Conservation (phyloP, 495 filamentous ascomycete species). For the Penicillium flavigenum region DNA sequence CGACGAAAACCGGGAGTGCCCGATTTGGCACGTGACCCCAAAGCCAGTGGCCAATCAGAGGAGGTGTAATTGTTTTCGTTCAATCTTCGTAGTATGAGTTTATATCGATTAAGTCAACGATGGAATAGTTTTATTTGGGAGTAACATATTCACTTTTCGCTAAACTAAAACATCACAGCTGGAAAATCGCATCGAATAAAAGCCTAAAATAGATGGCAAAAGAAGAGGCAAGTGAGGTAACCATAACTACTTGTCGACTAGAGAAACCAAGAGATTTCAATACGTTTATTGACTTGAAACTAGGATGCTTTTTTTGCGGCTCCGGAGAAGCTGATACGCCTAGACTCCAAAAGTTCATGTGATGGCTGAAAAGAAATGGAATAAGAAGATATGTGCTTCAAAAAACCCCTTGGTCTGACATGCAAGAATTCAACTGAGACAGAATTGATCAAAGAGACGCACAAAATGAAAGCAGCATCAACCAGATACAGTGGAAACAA, state of each 20-base stretch:
- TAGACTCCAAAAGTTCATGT: constrained; percentile 5
- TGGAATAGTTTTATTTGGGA: too few relatives aligned
- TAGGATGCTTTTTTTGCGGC: neutral
- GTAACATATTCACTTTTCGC: too few relatives aligned
- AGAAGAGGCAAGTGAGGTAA: neutral
- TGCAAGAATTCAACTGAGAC: constrained; percentile 24
- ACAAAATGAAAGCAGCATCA: constrained; percentile 25
- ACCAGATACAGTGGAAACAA: constrained; percentile 31
- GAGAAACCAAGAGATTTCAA: neutral
- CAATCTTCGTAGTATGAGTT: constrained; percentile 1
- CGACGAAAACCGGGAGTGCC: constrained; percentile 45
- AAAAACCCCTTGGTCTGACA: constrained; percentile 21
- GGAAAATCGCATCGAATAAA: neutral
- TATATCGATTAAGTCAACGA: neutral
- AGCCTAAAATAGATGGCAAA: too few relatives aligned
- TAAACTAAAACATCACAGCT: too few relatives aligned
- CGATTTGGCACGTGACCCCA: constrained; percentile 12
- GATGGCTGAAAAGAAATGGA: constrained; percentile 11
- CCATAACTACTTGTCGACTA: neutral
- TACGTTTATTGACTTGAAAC: neutral
- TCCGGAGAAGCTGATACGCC: constrained; percentile 18
- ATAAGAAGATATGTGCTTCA: constrained; percentile 28
- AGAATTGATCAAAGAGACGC: constrained; percentile 10
- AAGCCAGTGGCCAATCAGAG: constrained; percentile 33
- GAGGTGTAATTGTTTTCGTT: constrained; percentile 6